Evolutionary conservation across 2,329 filamentous ascomycete genomes (phyloP).

Genomic region (Hymenoscyphus infarciens): DNA sequence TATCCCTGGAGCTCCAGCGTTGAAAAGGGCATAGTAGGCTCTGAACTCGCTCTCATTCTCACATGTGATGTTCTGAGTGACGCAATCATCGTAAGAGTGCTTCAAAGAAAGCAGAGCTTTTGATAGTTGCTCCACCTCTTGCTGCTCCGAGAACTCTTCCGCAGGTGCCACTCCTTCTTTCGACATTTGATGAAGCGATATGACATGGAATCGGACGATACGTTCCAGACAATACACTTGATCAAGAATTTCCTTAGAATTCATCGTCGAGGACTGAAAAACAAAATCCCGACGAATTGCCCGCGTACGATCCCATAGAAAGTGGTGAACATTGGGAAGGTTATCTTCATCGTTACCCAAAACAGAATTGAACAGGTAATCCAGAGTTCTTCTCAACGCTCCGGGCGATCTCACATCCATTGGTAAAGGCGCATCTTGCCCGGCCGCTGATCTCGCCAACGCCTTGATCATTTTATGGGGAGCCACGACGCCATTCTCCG

Average conservation of each 20-base stretch:
- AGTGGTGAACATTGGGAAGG: constrained; percentile 55
- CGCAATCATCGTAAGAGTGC: constrained; percentile 64
- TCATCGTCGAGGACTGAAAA: constrained; percentile 59
- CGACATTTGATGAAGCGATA: constrained; percentile 60
- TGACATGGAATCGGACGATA: constrained; percentile 64
- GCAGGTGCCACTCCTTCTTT: constrained; percentile 48
- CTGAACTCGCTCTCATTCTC: constrained; percentile 64
- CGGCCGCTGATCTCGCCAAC: constrained; percentile 63
- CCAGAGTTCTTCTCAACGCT: constrained; percentile 55
- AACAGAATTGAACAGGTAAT: constrained; percentile 61
- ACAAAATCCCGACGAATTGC: constrained; percentile 66
- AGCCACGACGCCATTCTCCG: constrained; percentile 44
- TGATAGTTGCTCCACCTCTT: constrained; percentile 64
- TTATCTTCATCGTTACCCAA: constrained; percentile 50
- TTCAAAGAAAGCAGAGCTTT: constrained; percentile 63
- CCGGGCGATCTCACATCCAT: constrained; percentile 63
- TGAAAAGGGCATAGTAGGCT: constrained; percentile 61
- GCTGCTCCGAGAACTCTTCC: constrained; percentile 62
- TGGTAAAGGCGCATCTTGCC: constrained; percentile 63
- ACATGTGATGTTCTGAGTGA: constrained; percentile 53
- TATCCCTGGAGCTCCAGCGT: constrained; percentile 56
- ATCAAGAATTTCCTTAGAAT: constrained; percentile 49
- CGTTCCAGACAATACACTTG: constrained; percentile 63
- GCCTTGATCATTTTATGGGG: constrained; percentile 62
- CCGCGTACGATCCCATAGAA: constrained; percentile 65